A percentile compares a stretch with the other conserved stretches of the same genome.
phyloP scores from a whole-genome alignment of 2,329 filamentous ascomycete species.

The Dactylellina haptotyla region DNA sequence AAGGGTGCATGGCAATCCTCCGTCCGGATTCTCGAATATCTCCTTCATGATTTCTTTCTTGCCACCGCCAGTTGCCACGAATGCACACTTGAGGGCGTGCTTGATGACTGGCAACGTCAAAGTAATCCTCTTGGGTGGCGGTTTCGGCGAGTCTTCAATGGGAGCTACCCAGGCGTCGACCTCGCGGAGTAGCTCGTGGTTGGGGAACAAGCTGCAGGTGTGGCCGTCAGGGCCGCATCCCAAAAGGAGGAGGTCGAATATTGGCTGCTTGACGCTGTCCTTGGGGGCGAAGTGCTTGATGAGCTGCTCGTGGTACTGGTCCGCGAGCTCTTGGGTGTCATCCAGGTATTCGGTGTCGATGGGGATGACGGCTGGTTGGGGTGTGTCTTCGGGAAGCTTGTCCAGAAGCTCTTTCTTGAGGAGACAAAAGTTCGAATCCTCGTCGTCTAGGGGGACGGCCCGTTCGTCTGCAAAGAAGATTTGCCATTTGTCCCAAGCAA shows the following conservation, averaged over 20 bases:
- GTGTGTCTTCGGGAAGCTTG: constrained; percentile 76
- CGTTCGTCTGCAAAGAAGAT: constrained; percentile 99
- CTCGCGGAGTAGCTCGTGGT: constrained; percentile 85
- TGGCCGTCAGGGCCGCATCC: constrained; percentile 96
- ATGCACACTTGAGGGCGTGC: constrained; percentile 85
- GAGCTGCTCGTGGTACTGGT: constrained; percentile 89
- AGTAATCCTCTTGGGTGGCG: constrained; percentile 88
- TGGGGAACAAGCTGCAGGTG: constrained; percentile 95
- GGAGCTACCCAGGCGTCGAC: constrained; percentile 89
- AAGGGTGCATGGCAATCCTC: constrained; percentile 81
- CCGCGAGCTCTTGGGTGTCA: constrained; percentile 89
- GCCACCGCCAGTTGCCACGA: constrained; percentile 85
- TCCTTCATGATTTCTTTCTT: constrained; percentile 93
- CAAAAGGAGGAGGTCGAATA: constrained; percentile 92
- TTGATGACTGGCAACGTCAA: constrained; percentile 90
- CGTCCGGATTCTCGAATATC: constrained; percentile 77
- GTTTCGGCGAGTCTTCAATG: constrained; percentile 94
- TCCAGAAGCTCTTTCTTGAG: constrained; percentile 87
- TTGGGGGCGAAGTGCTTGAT: constrained; percentile 87
- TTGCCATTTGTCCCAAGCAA: constrained; percentile 89
- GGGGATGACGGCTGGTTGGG: constrained; percentile 65
- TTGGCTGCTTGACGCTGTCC: constrained; percentile 91
- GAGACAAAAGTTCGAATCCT: constrained; percentile 92
- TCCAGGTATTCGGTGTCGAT: constrained; percentile 65
- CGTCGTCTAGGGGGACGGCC: constrained; percentile 87